Evolutionary conservation across 352 stramenopile genomes (phyloP), one percentile per base, ranked within the genome.

Genomic region (Phytopythium vexans): DNA sequence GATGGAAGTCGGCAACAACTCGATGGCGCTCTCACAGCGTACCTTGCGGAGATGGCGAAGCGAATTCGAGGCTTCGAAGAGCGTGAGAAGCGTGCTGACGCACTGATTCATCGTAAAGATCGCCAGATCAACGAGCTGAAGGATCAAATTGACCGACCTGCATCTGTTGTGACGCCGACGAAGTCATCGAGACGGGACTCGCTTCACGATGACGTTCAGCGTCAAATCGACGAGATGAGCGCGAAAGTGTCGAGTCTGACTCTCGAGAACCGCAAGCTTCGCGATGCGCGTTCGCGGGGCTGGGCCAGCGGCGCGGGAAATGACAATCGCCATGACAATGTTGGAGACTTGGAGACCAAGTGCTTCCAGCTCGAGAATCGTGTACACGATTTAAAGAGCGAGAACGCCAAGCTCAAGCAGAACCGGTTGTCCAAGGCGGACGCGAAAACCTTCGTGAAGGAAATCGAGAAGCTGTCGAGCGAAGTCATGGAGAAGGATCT

Each of bases 321-420:
- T 31, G 34, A 3, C 4, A 14, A 11, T 2, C 37, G 5, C 8
- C 35, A 27, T 1, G 41, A 50, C 9, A 42, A 11, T 14, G 31
- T 47, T 40, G 41, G 52, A 12, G 68, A 77, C 38, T 76, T 68
- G 62, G 63, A 86, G 54, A 49, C 64, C 1, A 70, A 70, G 32
- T 88, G 62, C 57, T 45, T 49, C 14, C 76, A 72, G n/a, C 62
- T 86, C 0, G 68, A 88, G 48, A 58, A 60, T 6, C 70, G 72
- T 4, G 52, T 88, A 11, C 64, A 70, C 3, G 67, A 86, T 35
- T 58, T 89, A 8, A 69, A 73, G 27, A 64, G 79, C 32, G 70
- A 74, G 16, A 86, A 88, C 44, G 33, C 45, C 10, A 72, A 71
- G 46, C 60, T 88, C 27, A 88, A 86, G 56, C 64, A 83, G 31